These are phyloP conservation scores for Tuber borchii DNA, from an alignment of 495 filamentous ascomycete genomes.

Conservation along the genomic window DNA sequence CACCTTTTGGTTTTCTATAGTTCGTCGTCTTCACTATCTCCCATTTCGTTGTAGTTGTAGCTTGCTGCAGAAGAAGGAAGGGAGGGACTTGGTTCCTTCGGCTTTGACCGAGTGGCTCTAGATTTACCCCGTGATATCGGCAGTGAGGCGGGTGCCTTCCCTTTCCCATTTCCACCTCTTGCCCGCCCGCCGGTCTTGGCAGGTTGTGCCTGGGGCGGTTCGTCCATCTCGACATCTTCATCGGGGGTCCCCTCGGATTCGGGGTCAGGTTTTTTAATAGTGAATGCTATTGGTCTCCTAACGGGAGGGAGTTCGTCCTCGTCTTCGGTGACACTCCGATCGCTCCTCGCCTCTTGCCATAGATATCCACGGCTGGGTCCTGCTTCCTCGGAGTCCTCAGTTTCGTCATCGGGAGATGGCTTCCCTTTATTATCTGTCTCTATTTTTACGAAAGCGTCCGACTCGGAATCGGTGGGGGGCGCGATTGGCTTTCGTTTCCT, in stretches of 20 bases:
- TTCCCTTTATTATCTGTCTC: slow-evolving; percentile 29
- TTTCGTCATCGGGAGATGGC: slow-evolving; percentile 10
- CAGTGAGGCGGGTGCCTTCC: slow-evolving; percentile 7
- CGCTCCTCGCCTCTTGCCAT: slow-evolving; percentile 24
- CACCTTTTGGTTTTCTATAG: slow-evolving; percentile 34
- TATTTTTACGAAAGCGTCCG: slow-evolving; percentile 32
- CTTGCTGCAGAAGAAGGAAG: slow-evolving; percentile 41
- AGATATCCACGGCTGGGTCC: slow-evolving; percentile 17
- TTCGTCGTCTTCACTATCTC: slow-evolving; percentile 52
- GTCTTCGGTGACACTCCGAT: slow-evolving; percentile 41
- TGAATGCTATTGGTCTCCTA: slow-evolving; percentile 30
- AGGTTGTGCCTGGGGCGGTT: background rate
- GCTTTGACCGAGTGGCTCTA: slow-evolving; percentile 13
- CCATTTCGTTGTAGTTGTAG: slow-evolving; percentile 27
- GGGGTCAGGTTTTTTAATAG: slow-evolving; percentile 7
- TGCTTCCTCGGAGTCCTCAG: slow-evolving; percentile 22
- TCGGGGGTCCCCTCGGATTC: slow-evolving; percentile 10
- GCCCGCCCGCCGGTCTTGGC: slow-evolving; percentile 5
- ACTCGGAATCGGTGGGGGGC: slow-evolving; percentile 27
- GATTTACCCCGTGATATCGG: slow-evolving; percentile 4
- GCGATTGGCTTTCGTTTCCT: slow-evolving; percentile 30
- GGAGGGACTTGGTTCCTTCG: slow-evolving; percentile 27
- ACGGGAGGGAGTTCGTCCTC: slow-evolving; percentile 40
- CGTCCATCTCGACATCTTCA: slow-evolving; percentile 9
- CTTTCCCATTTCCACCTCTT: slow-evolving; percentile 13